phyloP scores from a whole-genome alignment of 2,329 filamentous ascomycete species.

The Elsinoe ampelina region DNA sequence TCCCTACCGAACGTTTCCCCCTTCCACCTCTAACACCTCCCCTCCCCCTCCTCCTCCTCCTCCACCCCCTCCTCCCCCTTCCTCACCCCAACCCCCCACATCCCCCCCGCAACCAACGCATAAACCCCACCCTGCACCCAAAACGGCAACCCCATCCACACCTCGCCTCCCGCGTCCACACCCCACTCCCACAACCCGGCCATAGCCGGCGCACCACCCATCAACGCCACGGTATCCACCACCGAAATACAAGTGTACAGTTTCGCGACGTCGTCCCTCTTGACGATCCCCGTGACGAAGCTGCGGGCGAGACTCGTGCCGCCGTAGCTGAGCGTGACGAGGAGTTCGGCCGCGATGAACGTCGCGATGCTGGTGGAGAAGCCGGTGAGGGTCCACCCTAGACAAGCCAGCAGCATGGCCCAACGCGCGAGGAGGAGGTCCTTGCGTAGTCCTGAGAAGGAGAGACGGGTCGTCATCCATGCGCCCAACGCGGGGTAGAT shows the following conservation, averaged over 20 bases:
- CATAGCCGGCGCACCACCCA: constrained; percentile 40
- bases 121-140: constrained; percentile 30
- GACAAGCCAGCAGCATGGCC: constrained; percentile 21
- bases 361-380: constrained; percentile 23
- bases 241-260: constrained; percentile 46
- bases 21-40: not conserved
- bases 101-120: constrained; percentile 16
- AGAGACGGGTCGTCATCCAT: constrained; percentile 18
- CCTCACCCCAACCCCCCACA: constrained; percentile 6
- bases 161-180: constrained; percentile 35
- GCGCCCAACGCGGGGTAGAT: constrained; percentile 22
- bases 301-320: constrained; percentile 38
- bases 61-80: constrained; percentile 7
- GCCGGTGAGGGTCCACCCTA: constrained; percentile 25
- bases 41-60: not conserved
- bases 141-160: constrained; percentile 44
- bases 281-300: constrained; percentile 45
- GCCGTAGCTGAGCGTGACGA: constrained; percentile 40
- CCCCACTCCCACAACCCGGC: constrained; percentile 41
- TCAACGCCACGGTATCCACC: constrained; percentile 41
- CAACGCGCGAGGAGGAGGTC: constrained; percentile 27
- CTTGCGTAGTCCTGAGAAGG: constrained; percentile 20
- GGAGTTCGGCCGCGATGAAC: constrained; percentile 32
- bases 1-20: not conserved
- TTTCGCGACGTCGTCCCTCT: constrained; percentile 45